A percentile compares a stretch with the other conserved stretches of the same genome.
phyloP scores from a whole-genome alignment of 192 early-diverging fungal species.

The Lunasporangiospora selenospora region DNA sequence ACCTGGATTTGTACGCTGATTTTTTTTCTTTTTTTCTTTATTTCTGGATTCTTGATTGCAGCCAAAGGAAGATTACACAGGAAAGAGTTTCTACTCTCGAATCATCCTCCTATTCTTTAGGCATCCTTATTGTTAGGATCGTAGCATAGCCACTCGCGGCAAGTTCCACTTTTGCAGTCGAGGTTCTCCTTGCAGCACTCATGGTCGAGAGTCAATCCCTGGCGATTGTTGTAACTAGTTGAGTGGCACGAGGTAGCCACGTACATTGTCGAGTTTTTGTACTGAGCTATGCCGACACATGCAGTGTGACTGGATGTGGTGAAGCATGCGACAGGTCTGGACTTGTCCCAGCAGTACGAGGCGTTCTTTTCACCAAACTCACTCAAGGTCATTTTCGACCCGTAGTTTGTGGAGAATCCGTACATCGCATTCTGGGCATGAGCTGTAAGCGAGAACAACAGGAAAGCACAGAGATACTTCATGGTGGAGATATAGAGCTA shows the following conservation, averaged over 20 bases:
- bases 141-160: neutral
- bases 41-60: too few species aligned
- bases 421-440: conserved; percentile 1
- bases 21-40: too few species aligned
- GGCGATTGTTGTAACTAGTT: conserved; percentile 1
- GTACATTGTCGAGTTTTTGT: neutral
- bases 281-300: conserved; percentile 3
- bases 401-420: conserved; percentile 3
- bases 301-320: conserved; percentile 1
- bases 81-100: too few species aligned
- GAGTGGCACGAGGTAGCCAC: neutral
- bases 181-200: conserved; percentile 4
- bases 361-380: neutral
- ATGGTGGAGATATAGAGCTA: neutral
- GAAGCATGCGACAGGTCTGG: conserved; percentile 2
- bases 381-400: conserved; percentile 3
- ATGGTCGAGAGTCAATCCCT: neutral
- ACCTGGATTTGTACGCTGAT: too few species aligned
- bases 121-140: neutral
- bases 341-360: neutral
- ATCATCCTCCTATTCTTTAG: neutral
- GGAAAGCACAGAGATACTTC: neutral
- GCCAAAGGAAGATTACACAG: too few species aligned
- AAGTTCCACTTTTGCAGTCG: neutral
- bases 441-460: conserved; percentile 2